phyloP scores from a whole-genome alignment of 768 basidiomycete genomes.

The Podaxis sp. region DNA sequence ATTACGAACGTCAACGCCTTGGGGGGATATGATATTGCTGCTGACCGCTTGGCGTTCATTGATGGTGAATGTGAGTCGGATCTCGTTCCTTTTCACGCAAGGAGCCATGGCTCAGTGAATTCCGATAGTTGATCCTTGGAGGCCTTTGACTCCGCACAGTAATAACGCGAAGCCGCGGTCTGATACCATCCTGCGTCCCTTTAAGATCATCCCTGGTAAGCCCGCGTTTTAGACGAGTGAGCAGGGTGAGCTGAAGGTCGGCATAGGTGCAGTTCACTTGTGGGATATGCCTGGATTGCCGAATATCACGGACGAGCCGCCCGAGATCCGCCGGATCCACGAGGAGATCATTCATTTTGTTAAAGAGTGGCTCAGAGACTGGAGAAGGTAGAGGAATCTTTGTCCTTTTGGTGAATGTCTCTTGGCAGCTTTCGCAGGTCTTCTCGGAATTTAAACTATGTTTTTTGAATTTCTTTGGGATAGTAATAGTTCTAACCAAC shows the following conservation, averaged over 20 bases:
- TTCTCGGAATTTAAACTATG: too few species aligned
- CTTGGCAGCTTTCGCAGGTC: too few species aligned
- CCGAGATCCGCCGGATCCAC: slow-evolving; percentile 79
- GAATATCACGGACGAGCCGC: slow-evolving; percentile 64
- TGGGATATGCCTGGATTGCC: slow-evolving; percentile 75
- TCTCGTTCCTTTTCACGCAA: too few species aligned
- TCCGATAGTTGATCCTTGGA: slow-evolving; percentile 83
- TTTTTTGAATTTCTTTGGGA: too few species aligned
- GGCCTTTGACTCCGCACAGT: slow-evolving; percentile 81
- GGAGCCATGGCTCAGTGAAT: background rate
- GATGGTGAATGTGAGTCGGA: slow-evolving; percentile 68
- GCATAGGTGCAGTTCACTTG: slow-evolving; percentile 68
- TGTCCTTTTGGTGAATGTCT: too few species aligned
- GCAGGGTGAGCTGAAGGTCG: background rate
- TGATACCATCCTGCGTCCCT: slow-evolving; percentile 75
- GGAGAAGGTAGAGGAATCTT: slow-evolving; percentile 22
- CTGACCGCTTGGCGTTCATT: slow-evolving; percentile 84
- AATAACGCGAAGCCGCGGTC: slow-evolving; percentile 62
- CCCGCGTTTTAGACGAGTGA: slow-evolving; percentile 11
- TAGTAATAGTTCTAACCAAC: too few species aligned
- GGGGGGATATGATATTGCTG: slow-evolving; percentile 79
- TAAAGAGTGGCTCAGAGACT: slow-evolving; percentile 62
- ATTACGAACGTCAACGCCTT: slow-evolving; percentile 78
- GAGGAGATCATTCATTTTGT: slow-evolving; percentile 79
- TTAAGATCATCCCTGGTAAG: slow-evolving; percentile 84